Conservation (phyloP, 2,329 filamentous ascomycete species). For the Rutstroemia sp. region DNA sequence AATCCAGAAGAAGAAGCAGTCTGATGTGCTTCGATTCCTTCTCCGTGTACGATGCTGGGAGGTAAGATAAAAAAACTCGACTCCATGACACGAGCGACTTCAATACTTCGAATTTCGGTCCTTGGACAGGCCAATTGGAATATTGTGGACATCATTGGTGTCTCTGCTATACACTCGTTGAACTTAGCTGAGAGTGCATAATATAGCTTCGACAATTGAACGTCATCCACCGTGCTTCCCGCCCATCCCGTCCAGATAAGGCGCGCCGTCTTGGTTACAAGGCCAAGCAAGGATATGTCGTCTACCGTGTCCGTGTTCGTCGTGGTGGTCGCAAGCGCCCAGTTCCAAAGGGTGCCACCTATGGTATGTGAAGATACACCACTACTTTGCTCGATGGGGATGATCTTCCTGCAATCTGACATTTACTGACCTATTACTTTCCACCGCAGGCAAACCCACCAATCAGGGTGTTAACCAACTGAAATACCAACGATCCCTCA, state of each 20-base stretch:
- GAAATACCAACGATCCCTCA: slow-evolving; percentile 99
- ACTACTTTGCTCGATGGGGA: background rate
- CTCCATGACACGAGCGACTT: slow-evolving; percentile 28
- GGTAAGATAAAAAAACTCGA: slow-evolving; percentile 54
- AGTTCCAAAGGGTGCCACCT: slow-evolving; percentile 95
- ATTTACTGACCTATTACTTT: slow-evolving; percentile 10
- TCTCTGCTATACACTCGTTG: slow-evolving; percentile 96
- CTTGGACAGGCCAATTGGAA: slow-evolving; percentile 22
- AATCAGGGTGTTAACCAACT: slow-evolving; percentile 99
- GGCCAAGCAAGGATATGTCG: slow-evolving; percentile 99
- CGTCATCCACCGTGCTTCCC: slow-evolving; percentile 98
- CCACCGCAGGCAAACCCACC: slow-evolving; percentile 85
- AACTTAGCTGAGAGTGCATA: slow-evolving; percentile 99
- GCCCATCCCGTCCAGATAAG: slow-evolving; percentile 98
- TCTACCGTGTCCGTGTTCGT: slow-evolving; percentile 98
- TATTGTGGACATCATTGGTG: slow-evolving; percentile 29
- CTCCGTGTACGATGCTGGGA: slow-evolving; percentile 99
- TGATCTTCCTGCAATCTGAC: background rate
- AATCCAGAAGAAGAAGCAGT: slow-evolving; percentile 99
- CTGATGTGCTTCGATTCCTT: slow-evolving; percentile 99
- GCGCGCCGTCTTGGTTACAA: slow-evolving; percentile 99
- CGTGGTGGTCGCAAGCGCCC: slow-evolving; percentile 98
- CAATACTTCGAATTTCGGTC: slow-evolving; percentile 29
- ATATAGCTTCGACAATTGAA: slow-evolving; percentile 99
- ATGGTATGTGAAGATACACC: slow-evolving; percentile 57